Percentiles rank a stretch among this genome's conserved stretches.
These are phyloP conservation scores for Nepenthes alata DNA, from an alignment of 179 eudicot species.

Conservation along the genomic window DNA sequence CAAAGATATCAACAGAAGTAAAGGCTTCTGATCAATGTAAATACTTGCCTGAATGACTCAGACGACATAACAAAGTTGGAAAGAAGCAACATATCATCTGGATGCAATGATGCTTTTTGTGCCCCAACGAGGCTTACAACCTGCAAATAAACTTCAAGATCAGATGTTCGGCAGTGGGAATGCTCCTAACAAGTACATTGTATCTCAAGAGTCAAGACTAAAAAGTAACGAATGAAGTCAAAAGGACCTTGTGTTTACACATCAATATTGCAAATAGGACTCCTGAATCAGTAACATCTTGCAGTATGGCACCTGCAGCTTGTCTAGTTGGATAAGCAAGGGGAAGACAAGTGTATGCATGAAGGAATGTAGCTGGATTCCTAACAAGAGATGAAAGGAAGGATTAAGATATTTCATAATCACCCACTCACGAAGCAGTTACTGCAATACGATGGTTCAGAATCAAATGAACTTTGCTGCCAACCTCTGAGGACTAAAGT, in stretches of 20 bases:
- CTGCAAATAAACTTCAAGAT: constrained; percentile 37
- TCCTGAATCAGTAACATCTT: constrained; percentile 96
- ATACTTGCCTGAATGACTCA: constrained; percentile 81
- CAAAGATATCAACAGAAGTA: background rate
- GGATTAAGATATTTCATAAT: background rate
- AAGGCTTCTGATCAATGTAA: background rate
- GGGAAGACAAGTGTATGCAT: constrained; percentile 96
- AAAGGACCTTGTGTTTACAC: constrained; percentile 79
- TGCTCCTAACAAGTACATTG: background rate
- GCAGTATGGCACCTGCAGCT: constrained; percentile 92
- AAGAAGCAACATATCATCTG: constrained; percentile 90
- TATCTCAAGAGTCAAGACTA: constrained; percentile 4
- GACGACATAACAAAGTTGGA: constrained; percentile 91
- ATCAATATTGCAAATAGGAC: constrained; percentile 89
- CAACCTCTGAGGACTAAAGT: no score
- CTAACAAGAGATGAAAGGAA: constrained; percentile 23
- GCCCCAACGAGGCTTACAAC: constrained; percentile 91
- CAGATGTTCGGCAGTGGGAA: background rate
- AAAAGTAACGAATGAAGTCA: constrained; percentile 3
- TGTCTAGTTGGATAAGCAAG: constrained; percentile 91
- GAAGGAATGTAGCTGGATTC: constrained; percentile 97
- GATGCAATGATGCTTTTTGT: constrained; percentile 90
- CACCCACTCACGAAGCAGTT: no score
- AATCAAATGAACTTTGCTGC: no score
- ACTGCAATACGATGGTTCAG: no score